phyloP scores from a whole-genome alignment of 805 yeast genomes.

The Saccharomycopsis sp. region DNA sequence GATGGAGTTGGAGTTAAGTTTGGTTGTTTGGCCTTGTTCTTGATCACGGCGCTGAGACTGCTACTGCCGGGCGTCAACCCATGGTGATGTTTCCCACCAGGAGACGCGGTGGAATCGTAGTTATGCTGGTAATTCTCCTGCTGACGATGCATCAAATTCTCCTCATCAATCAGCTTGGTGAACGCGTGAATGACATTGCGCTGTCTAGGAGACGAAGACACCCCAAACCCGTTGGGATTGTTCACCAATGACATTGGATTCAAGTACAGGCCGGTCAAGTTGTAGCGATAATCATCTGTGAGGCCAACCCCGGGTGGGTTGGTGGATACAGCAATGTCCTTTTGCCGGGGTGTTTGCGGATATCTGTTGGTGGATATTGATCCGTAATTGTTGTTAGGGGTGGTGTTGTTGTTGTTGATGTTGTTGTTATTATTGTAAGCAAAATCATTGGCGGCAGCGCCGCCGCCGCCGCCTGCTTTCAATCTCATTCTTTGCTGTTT shows the following conservation, averaged over 20 bases:
- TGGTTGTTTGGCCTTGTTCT: neutral
- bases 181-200: constrained; percentile 18
- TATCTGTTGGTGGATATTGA: neutral
- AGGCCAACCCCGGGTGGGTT: neutral
- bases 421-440: constrained; percentile 1
- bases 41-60: neutral
- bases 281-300: constrained; percentile 18
- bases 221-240: constrained; percentile 15
- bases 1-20: neutral
- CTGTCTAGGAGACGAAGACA: constrained; percentile 20
- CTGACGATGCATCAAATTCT: neutral
- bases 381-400: neutral
- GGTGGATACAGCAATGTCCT: neutral
- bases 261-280: constrained; percentile 19
- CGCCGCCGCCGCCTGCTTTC: constrained; percentile 1
- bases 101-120: neutral
- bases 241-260: constrained; percentile 21
- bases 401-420: constrained; percentile 2
- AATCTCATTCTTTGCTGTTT: constrained; percentile 20
- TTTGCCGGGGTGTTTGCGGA: neutral
- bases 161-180: constrained; percentile 17
- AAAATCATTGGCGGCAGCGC: no score
- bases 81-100: no score
- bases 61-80: no score
- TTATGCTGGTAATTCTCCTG: neutral